A percentile compares a stretch with the other conserved stretches of the same genome.
Conservation (phyloP, 2,329 filamentous ascomycete genomes). For the Fusarium nodosum region DNA sequence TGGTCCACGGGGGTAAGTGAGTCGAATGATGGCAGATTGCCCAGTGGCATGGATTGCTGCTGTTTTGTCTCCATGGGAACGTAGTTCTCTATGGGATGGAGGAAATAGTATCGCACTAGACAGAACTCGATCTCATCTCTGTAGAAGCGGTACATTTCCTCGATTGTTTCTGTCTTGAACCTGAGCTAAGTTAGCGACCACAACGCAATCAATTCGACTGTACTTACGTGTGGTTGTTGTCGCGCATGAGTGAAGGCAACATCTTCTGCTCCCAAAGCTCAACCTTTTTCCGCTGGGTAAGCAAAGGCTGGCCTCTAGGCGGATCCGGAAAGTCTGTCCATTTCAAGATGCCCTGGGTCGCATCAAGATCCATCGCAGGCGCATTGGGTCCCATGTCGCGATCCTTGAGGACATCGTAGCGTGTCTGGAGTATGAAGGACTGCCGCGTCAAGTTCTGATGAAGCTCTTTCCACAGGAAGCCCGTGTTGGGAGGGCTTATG, state of each 20-base stretch:
- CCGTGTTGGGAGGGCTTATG: conserved; percentile 54
- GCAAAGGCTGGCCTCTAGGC: conserved; percentile 58
- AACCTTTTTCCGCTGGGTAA: conserved; percentile 68
- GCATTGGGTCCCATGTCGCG: conserved; percentile 60
- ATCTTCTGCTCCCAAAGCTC: conserved; percentile 68
- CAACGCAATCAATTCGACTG: rapidly evolving
- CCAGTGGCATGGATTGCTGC: conserved; percentile 33
- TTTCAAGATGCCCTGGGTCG: conserved; percentile 62
- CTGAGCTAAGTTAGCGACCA: conserved; percentile 47
- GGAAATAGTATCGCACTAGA: conserved; percentile 63
- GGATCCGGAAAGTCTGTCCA: conserved; percentile 75
- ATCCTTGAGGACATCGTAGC: conserved; percentile 66
- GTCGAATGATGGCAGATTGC: conserved; percentile 61
- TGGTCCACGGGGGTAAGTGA: conserved; percentile 63
- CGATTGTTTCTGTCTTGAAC: conserved; percentile 66
- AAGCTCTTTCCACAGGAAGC: conserved; percentile 65
- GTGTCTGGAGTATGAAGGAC: conserved; percentile 69
- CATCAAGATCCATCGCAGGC: conserved; percentile 57
- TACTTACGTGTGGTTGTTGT: conserved; percentile 67
- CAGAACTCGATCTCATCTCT: conserved; percentile 68
- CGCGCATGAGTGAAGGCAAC: conserved; percentile 62
- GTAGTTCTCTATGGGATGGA: conserved; percentile 53
- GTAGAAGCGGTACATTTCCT: conserved; percentile 68
- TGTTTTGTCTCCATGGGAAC: conserved; percentile 51
- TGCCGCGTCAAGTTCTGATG: conserved; percentile 68